Evolutionary conservation across 768 basidiomycete species (phyloP).

Genomic region (Leccinum barrowsii): DNA sequence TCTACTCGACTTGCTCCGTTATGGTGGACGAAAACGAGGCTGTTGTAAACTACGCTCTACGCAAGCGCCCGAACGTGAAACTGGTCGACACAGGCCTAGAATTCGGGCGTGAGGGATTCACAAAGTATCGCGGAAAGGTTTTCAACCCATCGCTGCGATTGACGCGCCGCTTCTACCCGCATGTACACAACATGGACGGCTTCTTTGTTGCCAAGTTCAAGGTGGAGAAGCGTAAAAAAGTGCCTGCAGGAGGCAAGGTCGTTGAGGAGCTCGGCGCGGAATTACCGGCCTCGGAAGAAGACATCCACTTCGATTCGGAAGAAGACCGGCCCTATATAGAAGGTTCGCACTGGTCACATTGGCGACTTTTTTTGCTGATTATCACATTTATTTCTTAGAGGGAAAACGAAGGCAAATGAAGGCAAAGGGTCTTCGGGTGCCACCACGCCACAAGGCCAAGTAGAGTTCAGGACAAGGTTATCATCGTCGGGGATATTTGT

Average conservation of each 20-base stretch:
- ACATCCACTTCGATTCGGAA: slow-evolving; percentile 64
- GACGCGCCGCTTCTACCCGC: slow-evolving; percentile 90
- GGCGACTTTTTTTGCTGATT: background rate
- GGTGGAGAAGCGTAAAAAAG: slow-evolving; percentile 75
- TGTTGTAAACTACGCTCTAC: slow-evolving; percentile 95
- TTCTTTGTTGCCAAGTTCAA: slow-evolving; percentile 99
- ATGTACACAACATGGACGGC: slow-evolving; percentile 99
- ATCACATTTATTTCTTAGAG: slow-evolving; percentile 39
- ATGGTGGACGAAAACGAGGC: slow-evolving; percentile 98
- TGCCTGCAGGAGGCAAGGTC: slow-evolving; percentile 27
- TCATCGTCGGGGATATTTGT: background rate
- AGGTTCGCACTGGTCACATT: slow-evolving; percentile 47
- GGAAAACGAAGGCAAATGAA: slow-evolving; percentile 74
- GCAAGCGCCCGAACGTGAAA: slow-evolving; percentile 89
- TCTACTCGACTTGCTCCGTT: slow-evolving; percentile 98
- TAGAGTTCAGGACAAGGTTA: slow-evolving; percentile 22
- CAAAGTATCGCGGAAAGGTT: slow-evolving; percentile 83
- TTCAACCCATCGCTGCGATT: slow-evolving; percentile 77
- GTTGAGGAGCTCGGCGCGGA: slow-evolving; percentile 24
- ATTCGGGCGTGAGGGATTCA: slow-evolving; percentile 92
- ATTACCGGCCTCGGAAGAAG: slow-evolving; percentile 25
- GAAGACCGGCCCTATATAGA: slow-evolving; percentile 77
- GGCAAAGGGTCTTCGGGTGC: slow-evolving; percentile 67
- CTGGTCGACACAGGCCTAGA: slow-evolving; percentile 90
- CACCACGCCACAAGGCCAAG: slow-evolving; percentile 43